Base-by-base conservation (phyloP, 805 yeast species). In the Yamadazyma sp. region DNA sequence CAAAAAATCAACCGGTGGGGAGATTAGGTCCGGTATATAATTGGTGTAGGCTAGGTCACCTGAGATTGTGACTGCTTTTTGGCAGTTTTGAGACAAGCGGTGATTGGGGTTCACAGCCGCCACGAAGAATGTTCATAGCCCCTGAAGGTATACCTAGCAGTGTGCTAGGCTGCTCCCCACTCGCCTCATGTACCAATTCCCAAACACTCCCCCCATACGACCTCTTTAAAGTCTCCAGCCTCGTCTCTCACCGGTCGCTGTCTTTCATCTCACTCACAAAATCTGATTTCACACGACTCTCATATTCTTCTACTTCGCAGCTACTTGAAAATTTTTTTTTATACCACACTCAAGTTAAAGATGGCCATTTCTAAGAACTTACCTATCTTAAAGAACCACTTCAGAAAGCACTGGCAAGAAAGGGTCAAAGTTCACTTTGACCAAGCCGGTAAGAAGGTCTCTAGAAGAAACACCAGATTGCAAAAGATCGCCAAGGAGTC, bases 401-500 rank as follows among this genome's bases (percentile, higher is more conserved):
- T 91, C 95, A 85, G 97, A 82, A 91, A 91, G 87, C 91, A 91
- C 95, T 93, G 99, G 99, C 98, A 93, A 80, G 95, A 88, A 77
- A 87, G 98, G 70, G 99, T 93, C 82, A 87, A 80, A 73, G 96
- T 88, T 65, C 99, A 95, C 89, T 85, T 93, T 71, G 97, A 93
- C 91, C 99, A 93, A 82, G 96, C 99, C 68, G 99, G 99, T 73
- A 89, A 91, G 84, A 93, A 93, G 84, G 89, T 77, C 66, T 82
- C 95, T 54, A 89, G 99, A 84, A 85, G 99, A 79, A 78, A 76
- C 57, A 84, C 96, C 57, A 88, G 99, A 78, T 84, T 86, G 68
- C 63, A 83, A 62, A 90, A 85, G 80, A 95, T 96, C 61, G 96
- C 96, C 62, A 77, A 77, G 70, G 74, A 84, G 60, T 98, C 99